phyloP scores from a whole-genome alignment of 352 stramenopile species.

The Phytophthora boehmeriae region DNA sequence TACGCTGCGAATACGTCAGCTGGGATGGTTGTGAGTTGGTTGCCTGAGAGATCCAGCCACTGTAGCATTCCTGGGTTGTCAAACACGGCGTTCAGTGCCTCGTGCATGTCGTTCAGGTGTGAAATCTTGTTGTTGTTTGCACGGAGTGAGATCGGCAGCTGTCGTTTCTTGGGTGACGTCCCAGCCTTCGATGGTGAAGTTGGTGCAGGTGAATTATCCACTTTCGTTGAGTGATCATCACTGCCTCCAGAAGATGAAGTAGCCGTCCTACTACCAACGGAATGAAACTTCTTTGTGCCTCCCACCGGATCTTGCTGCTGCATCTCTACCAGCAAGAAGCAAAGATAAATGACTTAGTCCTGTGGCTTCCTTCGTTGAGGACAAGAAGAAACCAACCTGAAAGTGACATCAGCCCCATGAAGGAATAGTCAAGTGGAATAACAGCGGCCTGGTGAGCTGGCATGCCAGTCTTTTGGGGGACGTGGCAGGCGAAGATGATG shows the following conservation, averaged over 20 bases:
- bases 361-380: background rate
- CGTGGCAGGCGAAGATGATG: background rate
- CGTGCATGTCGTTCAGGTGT: slow-evolving; percentile 54
- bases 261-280: slow-evolving; percentile 3
- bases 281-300: slow-evolving; percentile 53
- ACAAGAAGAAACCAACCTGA: slow-evolving; percentile 38
- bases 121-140: slow-evolving; percentile 76
- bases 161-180: slow-evolving; percentile 18
- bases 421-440: slow-evolving; percentile 68
- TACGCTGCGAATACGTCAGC: slow-evolving; percentile 50
- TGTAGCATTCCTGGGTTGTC: slow-evolving; percentile 51
- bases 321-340: slow-evolving; percentile 44
- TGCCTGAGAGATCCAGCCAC: slow-evolving; percentile 74
- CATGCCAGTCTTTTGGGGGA: slow-evolving; percentile 17
- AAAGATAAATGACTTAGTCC: background rate
- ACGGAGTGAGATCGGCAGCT: slow-evolving; percentile 45
- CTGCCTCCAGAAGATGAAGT: background rate
- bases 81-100: slow-evolving; percentile 56
- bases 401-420: slow-evolving; percentile 63
- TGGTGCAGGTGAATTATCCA: background rate
- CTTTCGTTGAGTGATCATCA: slow-evolving; percentile 10
- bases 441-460: slow-evolving; percentile 18
- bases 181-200: background rate
- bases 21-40: slow-evolving; percentile 44
- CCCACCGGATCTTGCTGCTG: slow-evolving; percentile 57